These are phyloP conservation scores for Hydrangea macrophylla DNA, from an alignment of 148 eudicot species.

Conservation along the genomic window DNA sequence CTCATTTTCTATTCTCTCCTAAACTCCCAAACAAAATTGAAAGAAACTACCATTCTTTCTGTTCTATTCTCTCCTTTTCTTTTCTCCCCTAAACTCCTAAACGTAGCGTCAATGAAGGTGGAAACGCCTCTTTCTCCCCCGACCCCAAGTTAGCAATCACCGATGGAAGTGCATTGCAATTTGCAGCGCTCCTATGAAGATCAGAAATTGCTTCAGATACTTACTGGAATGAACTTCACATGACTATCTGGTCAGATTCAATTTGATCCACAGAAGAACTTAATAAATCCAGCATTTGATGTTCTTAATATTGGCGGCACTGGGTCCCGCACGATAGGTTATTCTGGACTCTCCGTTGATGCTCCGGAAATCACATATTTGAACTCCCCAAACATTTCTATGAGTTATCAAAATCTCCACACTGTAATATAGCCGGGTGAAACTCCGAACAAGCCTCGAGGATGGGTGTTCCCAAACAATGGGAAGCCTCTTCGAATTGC, in stretches of 20 bases:
- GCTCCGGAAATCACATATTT: slow-evolving; percentile 56
- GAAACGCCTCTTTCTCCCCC: slow-evolving; percentile 44
- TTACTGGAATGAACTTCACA: slow-evolving; percentile 38
- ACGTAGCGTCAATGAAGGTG: slow-evolving; percentile 50
- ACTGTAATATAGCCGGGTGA: slow-evolving; percentile 90
- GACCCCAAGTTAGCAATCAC: slow-evolving; percentile 46
- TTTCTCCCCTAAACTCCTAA: no score
- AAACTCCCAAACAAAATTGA: no score
- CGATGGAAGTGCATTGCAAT: slow-evolving; percentile 40
- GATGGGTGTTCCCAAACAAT: slow-evolving; percentile 92
- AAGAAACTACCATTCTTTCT: no score
- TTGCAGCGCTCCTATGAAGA: slow-evolving; percentile 66
- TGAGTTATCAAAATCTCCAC: slow-evolving; percentile 40
- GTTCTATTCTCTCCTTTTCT: no score
- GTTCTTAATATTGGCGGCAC: slow-evolving; percentile 70
- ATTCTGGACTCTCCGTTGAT: slow-evolving; percentile 65
- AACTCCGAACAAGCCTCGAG: slow-evolving; percentile 56
- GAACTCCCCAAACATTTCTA: slow-evolving; percentile 47
- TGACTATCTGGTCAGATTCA: slow-evolving; percentile 60
- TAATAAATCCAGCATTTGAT: slow-evolving; percentile 61
- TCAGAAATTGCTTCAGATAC: slow-evolving; percentile 41
- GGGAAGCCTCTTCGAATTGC: slow-evolving; percentile 72
- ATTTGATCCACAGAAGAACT: slow-evolving; percentile 59
- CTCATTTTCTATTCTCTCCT: no score
- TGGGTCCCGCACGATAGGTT: slow-evolving; percentile 63